Base-by-base conservation (phyloP, 306 rosid genomes). In the Astragalus glycyphyllos region DNA sequence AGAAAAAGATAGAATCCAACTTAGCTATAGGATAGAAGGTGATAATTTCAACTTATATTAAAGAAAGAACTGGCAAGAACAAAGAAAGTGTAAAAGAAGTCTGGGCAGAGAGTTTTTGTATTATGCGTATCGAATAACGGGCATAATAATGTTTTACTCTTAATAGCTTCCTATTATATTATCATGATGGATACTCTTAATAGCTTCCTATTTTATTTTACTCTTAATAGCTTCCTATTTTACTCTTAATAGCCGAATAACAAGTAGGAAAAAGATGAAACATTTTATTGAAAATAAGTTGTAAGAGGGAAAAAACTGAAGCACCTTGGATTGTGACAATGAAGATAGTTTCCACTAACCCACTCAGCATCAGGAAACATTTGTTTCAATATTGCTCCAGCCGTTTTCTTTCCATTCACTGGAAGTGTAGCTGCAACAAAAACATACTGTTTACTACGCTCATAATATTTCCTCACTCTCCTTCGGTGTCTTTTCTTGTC, bases 341-440 rank as follows among this genome's bases (percentile, higher is more conserved):
- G 99, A 68, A 94, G 97, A 78, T 86, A 94, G 65, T 87, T 87
- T 72, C 99, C 97, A 12, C 84, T 87, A 80, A 94, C 92, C 99
- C 99, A 89, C 38, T 48, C 65, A 47, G 96, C 92, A 77, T 82
- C 89, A 16, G 99, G 89, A 88, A 90, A 94, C 96, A 90, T 81
- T 68, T 89, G 78, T 62, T 89, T 89, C 82, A 94, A 76, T 58
- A 86, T 69, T 44, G 77, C 88, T 61, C 97, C 99, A 5, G 97
- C 97, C 53, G 99, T 91, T 84, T 86, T 90, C 89, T 90, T 94
- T 74, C 97, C 99, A 79, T 94, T 94, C 55, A 79, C 83, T 8
- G 99, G 99, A 78, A 94, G 99, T 50, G 99, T 94, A 58, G 99
- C 97, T 13, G 99, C 99, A 77, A 91, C 90, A 81, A 94, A 94